These are phyloP conservation scores for Begonia fuchsioides DNA, from an alignment of 306 rosid species.

Conservation along the genomic window DNA sequence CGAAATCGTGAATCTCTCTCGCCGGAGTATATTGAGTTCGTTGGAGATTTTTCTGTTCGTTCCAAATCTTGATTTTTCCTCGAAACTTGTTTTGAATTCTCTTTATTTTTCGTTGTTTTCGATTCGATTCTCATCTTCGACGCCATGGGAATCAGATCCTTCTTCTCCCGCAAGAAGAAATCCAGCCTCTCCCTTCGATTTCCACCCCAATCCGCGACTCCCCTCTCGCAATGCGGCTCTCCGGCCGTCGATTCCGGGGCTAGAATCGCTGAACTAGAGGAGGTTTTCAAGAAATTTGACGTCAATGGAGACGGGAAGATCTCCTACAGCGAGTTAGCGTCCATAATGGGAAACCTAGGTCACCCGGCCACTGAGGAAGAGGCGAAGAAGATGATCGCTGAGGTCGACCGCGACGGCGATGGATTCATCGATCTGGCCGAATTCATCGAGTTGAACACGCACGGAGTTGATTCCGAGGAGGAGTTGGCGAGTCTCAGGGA, in stretches of 20 bases:
- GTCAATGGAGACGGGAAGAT: slow-evolving; percentile 90
- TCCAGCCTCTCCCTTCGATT: neutral
- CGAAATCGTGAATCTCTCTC: no score
- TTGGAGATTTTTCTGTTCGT: no score
- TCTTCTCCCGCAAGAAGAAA: slow-evolving; percentile 40
- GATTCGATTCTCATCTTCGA: no score
- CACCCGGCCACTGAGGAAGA: slow-evolving; percentile 46
- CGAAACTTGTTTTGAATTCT: no score
- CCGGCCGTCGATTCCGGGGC: slow-evolving; percentile 22
- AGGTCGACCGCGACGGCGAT: slow-evolving; percentile 78
- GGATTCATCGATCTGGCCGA: slow-evolving; percentile 64
- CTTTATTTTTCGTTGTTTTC: no score
- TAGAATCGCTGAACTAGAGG: slow-evolving; percentile 44
- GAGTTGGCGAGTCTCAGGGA: slow-evolving; percentile 55
- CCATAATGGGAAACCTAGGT: slow-evolving; percentile 61
- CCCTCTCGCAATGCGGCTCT: slow-evolving; percentile 17
- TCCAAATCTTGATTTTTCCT: no score
- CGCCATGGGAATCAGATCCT: slow-evolving; percentile 53
- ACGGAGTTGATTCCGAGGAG: slow-evolving; percentile 67
- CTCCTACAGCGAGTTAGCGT: slow-evolving; percentile 59
- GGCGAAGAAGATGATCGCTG: slow-evolving; percentile 41
- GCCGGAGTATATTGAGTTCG: no score
- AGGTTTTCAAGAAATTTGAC: slow-evolving; percentile 74
- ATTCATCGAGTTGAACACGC: slow-evolving; percentile 69
- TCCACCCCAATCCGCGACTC: neutral